Percentiles rank a stretch among this genome's conserved stretches.
Evolutionary conservation across 2,329 filamentous ascomycete species (phyloP).

Genomic region (Colletotrichum noveboracense): DNA sequence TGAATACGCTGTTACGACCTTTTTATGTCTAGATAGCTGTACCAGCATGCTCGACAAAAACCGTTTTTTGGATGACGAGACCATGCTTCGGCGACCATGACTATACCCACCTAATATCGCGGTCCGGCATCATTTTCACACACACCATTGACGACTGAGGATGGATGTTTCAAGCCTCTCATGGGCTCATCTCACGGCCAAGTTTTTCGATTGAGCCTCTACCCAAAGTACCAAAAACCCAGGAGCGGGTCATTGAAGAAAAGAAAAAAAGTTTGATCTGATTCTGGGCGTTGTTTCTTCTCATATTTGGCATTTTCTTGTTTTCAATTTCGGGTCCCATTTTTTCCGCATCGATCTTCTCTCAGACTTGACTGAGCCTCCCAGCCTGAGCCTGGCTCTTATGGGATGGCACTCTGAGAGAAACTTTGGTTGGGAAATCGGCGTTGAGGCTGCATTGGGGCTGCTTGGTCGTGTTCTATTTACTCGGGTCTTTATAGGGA

Average conservation of each 20-base stretch:
- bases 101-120: slow-evolving; percentile 44
- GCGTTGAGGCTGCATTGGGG: slow-evolving; percentile 20
- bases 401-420: neutral
- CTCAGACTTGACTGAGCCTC: neutral
- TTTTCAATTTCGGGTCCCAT: neutral
- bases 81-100: slow-evolving; percentile 40
- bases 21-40: slow-evolving; percentile 49
- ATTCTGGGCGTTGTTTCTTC: slow-evolving; percentile 5
- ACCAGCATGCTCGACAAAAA: slow-evolving; percentile 31
- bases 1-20: slow-evolving; percentile 51
- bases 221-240: neutral
- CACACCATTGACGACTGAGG: neutral
- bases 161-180: neutral
- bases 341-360: neutral
- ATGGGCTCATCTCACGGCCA: neutral
- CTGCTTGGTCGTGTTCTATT: neutral
- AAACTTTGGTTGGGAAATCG: neutral
- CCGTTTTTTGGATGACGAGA: slow-evolving; percentile 22
- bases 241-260: slow-evolving; percentile 11
- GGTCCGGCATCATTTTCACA: slow-evolving; percentile 6
- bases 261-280: slow-evolving; percentile 19
- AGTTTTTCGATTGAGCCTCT: slow-evolving; percentile 1
- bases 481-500: neutral
- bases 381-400: neutral
- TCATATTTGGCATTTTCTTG: slow-evolving; percentile 1